phyloP scores from a whole-genome alignment of 805 yeast species.

The Saturnispora bothae region DNA sequence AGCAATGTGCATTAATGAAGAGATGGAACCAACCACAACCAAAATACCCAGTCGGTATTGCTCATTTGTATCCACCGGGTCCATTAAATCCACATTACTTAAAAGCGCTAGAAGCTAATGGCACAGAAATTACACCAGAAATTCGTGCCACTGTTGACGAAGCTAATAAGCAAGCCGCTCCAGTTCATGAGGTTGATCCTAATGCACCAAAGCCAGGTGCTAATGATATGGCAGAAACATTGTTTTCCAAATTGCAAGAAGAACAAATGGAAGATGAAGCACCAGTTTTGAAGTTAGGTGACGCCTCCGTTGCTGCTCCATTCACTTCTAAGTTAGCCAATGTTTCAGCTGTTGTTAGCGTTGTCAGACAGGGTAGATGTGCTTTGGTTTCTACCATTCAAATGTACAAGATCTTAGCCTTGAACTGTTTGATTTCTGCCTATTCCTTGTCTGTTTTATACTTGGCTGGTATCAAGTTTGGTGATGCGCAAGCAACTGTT shows the following conservation, averaged over 20 bases:
- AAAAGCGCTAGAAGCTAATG: conserved; percentile 75
- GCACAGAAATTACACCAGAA: conserved; percentile 70
- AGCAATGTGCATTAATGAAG: conserved; percentile 68
- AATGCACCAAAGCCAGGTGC: conserved; percentile 18
- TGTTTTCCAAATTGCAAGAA: conserved; percentile 43
- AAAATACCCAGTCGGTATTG: conserved; percentile 76
- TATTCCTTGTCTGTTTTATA: conserved; percentile 89
- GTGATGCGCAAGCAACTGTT: conserved; percentile 95
- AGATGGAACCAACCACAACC: conserved; percentile 81
- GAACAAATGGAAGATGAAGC: conserved; percentile 67
- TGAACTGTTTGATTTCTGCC: conserved; percentile 94
- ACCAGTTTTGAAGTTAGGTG: conserved; percentile 90
- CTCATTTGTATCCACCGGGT: conserved; percentile 95
- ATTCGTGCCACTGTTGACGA: conserved; percentile 47
- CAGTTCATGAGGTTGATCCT: conserved; percentile 27
- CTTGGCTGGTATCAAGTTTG: conserved; percentile 95
- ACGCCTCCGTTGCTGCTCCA: conserved; percentile 98
- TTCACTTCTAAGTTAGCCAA: conserved; percentile 90
- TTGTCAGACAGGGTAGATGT: conserved; percentile 96
- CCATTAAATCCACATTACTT: conserved; percentile 81
- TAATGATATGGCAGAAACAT: conserved; percentile 44
- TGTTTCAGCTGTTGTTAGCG: conserved; percentile 85
- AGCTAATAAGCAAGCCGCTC: conserved; percentile 28
- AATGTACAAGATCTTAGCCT: conserved; percentile 95
- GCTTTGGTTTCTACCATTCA: conserved; percentile 95